Evolutionary conservation across 768 basidiomycete species (phyloP).

Genomic region (Leccinum boreale): DNA sequence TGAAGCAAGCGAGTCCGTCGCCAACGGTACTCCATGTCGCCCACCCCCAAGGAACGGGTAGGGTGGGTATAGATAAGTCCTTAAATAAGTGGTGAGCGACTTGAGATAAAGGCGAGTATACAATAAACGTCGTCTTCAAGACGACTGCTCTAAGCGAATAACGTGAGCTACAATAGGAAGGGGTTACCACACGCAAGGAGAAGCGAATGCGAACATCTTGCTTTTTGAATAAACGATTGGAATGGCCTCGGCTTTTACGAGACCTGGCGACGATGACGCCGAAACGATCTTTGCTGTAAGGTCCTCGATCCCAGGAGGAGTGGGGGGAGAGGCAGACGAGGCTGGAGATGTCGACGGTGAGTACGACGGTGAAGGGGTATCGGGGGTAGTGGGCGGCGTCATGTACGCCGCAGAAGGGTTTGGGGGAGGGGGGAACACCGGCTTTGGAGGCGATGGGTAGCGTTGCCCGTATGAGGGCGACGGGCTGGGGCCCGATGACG

Average conservation of each 20-base stretch:
- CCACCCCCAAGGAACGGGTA: conserved; percentile 17
- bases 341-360: conserved; percentile 55
- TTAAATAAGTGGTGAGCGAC: conserved; percentile 27
- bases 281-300: conserved; percentile 45
- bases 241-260: conserved; percentile 20
- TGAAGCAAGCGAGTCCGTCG: conserved; percentile 27
- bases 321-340: conserved; percentile 59
- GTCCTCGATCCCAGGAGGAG: conserved; percentile 52
- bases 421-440: conserved; percentile 14
- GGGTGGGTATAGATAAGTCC: conserved; percentile 32
- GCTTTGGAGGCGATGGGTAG: conserved; percentile 33
- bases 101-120: conserved; percentile 12
- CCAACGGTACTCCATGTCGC: conserved; percentile 24
- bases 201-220: conserved; percentile 65
- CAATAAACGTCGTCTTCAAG: conserved; percentile 29
- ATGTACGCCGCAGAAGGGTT: conserved; percentile 18
- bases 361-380: conserved; percentile 53
- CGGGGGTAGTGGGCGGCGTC: conserved; percentile 39
- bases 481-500: conserved; percentile 28
- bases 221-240: conserved; percentile 40
- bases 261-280: conserved; percentile 37
- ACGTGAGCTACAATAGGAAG: conserved; percentile 18
- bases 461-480: conserved; percentile 29
- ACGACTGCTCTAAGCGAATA: conserved; percentile 25
- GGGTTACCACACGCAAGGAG: conserved; percentile 57